Evolutionary conservation across 176 grass and related monocot species (phyloP), one percentile per base, ranked within the genome.

Genomic region (Oryza glumipatula): DNA sequence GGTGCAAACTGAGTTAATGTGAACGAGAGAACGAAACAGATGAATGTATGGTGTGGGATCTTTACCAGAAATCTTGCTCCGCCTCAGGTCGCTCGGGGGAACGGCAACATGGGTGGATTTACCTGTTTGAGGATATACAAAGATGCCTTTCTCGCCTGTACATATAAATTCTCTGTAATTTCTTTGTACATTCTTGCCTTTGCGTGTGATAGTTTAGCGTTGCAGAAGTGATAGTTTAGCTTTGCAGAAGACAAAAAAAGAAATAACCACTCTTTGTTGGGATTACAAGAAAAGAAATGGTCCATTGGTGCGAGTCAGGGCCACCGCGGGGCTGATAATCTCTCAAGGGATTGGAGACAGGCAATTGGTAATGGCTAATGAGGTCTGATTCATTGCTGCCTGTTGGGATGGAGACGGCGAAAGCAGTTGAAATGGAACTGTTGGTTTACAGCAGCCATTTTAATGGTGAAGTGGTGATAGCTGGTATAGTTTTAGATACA

Each of bases 101-200:
- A 79, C 52, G 54, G 41, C 33, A 52, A 81, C 77, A 61, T 78
- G 74, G 74, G 52, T 90, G 85, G 43, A 71, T 79, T 91, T 65
- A 56, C 70, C 65, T 70, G 32, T 22, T 22, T 65, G 65, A 70
- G 52, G 80, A 56, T 70, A 87, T 83, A 87, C 80, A 83, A 51
- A 85, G 82, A 80, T 23, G 73, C 67, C 44, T 67, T 46, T 86
- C 65, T 69, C 65, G 82, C 44, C 68, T 85, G 88, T 93, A 87
- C 65, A 93, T 88, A 86, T 73, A 72, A 39, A 65, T 75, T 80
- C 10, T 83, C 36, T 85, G 85, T 90, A 90, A 70, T 90, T 85
- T 38, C 82, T 81, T 24, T 93, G 91, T 93, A 88, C 77, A 93
- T 90, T 85, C 88, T 84, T 88, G 85, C 64, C 68, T 65, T 82